Base-by-base conservation (phyloP, 1,284 basidiomycete genomes). In the Phellopilus nigrolimitatus region DNA sequence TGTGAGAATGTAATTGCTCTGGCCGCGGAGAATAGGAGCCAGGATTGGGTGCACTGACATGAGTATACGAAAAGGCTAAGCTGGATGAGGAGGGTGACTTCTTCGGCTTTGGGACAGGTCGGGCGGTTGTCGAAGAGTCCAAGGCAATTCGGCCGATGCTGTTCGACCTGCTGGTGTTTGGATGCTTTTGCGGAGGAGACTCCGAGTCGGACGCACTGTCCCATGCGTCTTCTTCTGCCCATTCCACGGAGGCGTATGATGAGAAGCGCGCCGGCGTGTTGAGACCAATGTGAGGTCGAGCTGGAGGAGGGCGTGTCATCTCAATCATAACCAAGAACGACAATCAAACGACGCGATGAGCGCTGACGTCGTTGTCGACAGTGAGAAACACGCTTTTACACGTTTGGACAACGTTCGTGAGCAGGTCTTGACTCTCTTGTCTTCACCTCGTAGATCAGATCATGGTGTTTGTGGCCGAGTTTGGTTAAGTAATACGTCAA, bases 201-300 rank as follows among this genome's bases (percentile, higher is more conserved):
- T 92, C 91, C 40, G 84, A 82, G 67, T 93, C 91, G 3, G 90
- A 92, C 50, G 77, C 77, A 59, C 84, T 88, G 71, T 94, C 91
- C 91, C 91, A 94, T 40, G 84, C 90, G 65, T 94, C 91, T 59
- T 94, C 91, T 64, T 90, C 87, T 9, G 71, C 84, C 85, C 87
- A 86, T 52, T 88, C 62, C 7, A 54, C 47, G 22, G 51, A 61
- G 9, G 64, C 61, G 56, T 73, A 68, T 53, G 67, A 59, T 37
- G 71, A 64, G 60, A 76, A 78, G 61, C 76, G 75, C 59, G 68
- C 59, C 12, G 79, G 74, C 3, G 81, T 71, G 55, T 79, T 76
- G 42, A 88, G 70, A 43, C 75, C 82, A 56, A 86, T 79, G 66
- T 90, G 86, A 40, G 88, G 87, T 50, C 86, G 76, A 38, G 85